Evolutionary conservation across 495 filamentous ascomycete genomes (phyloP).

Genomic region (Xylaria bambusicola): DNA sequence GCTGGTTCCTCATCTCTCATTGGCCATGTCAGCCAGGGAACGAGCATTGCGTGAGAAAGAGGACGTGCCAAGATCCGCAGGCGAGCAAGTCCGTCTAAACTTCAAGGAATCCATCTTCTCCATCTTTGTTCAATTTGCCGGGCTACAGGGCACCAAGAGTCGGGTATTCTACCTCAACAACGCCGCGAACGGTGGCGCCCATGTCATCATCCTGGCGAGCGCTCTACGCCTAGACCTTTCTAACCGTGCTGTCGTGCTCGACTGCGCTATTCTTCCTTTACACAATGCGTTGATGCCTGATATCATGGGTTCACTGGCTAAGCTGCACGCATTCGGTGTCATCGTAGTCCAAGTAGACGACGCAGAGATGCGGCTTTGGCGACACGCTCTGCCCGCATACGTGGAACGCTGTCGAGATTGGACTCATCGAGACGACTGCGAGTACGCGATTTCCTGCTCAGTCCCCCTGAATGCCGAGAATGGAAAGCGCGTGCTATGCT

Average conservation of each 20-base stretch:
- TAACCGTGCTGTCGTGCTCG: constrained; percentile 37
- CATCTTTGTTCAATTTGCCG: neutral
- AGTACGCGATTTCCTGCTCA: constrained; percentile 24
- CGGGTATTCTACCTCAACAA: neutral
- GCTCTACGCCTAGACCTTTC: constrained; percentile 26
- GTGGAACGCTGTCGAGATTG: constrained; percentile 41
- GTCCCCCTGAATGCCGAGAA: constrained; percentile 32
- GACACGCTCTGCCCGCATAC: too few relatives aligned
- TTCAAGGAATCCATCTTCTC: neutral
- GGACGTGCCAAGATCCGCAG: neutral
- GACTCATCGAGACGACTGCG: constrained; percentile 33
- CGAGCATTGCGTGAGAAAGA: neutral
- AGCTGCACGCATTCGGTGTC: too few relatives aligned
- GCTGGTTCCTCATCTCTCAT: neutral
- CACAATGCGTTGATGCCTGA: too few relatives aligned
- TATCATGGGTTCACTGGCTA: too few relatives aligned
- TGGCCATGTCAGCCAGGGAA: neutral
- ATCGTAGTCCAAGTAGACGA: constrained; percentile 4
- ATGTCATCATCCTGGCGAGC: constrained; percentile 25
- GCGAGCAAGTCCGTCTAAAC: neutral
- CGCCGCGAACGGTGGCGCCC: neutral
- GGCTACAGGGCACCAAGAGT: neutral
- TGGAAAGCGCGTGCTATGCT: constrained; percentile 26
- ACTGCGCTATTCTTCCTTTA: constrained; percentile 37
- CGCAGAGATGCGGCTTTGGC: constrained; percentile 43